Percentiles rank a stretch among this genome's conserved stretches.
Conservation (phyloP, 352 stramenopile species). For the Globisporangium polare region DNA sequence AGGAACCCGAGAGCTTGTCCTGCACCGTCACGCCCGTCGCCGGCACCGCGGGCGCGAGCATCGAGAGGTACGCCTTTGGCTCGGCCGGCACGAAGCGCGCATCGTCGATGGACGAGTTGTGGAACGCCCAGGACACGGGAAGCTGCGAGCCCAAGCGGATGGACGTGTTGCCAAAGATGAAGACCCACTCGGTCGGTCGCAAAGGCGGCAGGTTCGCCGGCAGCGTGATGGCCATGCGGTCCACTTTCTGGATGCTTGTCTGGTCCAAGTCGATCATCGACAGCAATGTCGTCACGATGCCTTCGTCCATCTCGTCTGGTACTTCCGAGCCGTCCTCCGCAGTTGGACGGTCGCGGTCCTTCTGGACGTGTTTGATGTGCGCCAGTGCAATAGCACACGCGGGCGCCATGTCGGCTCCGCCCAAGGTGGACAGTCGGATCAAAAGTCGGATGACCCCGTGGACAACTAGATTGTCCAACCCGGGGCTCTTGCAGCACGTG, state of each 20-base stretch:
- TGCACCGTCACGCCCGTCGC: constrained; percentile 48
- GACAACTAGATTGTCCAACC: constrained; percentile 47
- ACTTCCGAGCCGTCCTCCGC: constrained; percentile 21
- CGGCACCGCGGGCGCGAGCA: constrained; percentile 40
- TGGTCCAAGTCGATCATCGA: constrained; percentile 79
- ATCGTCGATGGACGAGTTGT: constrained; percentile 68
- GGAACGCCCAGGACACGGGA: constrained; percentile 64
- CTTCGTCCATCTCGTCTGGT: constrained; percentile 63
- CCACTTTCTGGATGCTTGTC: constrained; percentile 58
- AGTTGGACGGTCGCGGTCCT: constrained; percentile 33
- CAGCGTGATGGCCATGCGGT: constrained; percentile 53
- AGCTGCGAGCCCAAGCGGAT: constrained; percentile 41
- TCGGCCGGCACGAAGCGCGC: constrained; percentile 62
- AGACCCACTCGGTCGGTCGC: constrained; percentile 49
- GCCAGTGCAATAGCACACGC: constrained; percentile 65
- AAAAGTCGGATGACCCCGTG: constrained; percentile 55
- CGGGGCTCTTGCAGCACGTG: constrained; percentile 40
- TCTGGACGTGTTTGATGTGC: constrained; percentile 74
- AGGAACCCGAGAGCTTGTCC: constrained; percentile 67
- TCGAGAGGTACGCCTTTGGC: constrained; percentile 47
- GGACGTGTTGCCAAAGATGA: constrained; percentile 35
- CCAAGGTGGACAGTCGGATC: constrained; percentile 48
- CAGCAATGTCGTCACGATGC: constrained; percentile 62
- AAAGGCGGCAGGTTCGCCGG: constrained; percentile 39
- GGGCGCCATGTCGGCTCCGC: constrained; percentile 55